These are phyloP conservation scores for Botrytis cinerea DNA, from an alignment of 2,329 filamentous ascomycete species.

Conservation along the genomic window DNA sequence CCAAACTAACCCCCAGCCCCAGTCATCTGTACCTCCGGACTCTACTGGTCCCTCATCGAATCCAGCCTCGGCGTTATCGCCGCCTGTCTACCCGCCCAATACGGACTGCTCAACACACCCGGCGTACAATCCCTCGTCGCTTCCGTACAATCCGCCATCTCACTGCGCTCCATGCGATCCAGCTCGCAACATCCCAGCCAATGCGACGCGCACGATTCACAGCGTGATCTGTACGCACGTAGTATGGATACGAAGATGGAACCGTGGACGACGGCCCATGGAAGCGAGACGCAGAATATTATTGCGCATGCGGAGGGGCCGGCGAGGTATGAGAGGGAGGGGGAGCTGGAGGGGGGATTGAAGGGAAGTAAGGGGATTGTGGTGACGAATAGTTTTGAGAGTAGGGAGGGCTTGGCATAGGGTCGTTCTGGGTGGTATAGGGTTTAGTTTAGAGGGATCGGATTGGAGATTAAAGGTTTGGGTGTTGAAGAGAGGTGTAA, in stretches of 20 bases:
- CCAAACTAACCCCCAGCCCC: neutral
- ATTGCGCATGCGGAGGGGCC: slow-evolving; percentile 12
- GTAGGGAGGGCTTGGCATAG: slow-evolving; percentile 5
- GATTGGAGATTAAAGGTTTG: neutral
- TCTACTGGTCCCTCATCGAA: slow-evolving; percentile 23
- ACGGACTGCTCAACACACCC: slow-evolving; percentile 4
- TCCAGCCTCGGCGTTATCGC: slow-evolving; percentile 17
- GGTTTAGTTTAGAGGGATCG: neutral
- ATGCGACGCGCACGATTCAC: neutral
- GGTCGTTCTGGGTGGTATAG: neutral
- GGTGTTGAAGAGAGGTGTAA: neutral
- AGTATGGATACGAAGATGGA: neutral
- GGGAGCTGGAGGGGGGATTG: neutral
- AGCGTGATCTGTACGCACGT: neutral
- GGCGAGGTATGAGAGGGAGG: neutral
- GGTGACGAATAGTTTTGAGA: slow-evolving; percentile 21
- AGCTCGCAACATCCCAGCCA: neutral
- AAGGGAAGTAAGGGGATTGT: neutral
- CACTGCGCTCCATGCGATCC: neutral
- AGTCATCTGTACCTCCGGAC: slow-evolving; percentile 13
- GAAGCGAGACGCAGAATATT: slow-evolving; percentile 11
- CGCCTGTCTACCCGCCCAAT: slow-evolving; percentile 22
- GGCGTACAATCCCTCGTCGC: slow-evolving; percentile 16
- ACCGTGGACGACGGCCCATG: neutral
- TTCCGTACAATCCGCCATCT: slow-evolving; percentile 10